Conservation (phyloP, 1,284 basidiomycete species). For the Veloboletus limbatus region DNA sequence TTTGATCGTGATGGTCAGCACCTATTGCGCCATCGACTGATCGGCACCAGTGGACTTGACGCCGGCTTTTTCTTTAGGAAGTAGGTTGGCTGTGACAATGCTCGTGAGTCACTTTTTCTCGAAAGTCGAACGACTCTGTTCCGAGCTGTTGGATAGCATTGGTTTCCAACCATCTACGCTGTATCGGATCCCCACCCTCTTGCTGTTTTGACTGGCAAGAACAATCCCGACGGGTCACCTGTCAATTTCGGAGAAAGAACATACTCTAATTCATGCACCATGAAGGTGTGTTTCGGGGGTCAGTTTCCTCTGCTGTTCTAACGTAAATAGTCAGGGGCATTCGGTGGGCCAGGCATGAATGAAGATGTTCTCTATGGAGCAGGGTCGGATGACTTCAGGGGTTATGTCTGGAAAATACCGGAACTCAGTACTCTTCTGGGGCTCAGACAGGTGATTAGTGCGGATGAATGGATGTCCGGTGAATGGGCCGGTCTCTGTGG, state of each 20-base stretch:
- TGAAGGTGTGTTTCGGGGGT: conserved; percentile 50
- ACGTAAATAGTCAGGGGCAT: conserved; percentile 63
- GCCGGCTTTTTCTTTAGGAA: conserved; percentile 40
- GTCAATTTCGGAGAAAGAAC: conserved; percentile 44
- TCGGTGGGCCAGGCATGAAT: conserved; percentile 57
- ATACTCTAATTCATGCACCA: conserved; percentile 73
- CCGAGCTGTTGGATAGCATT: conserved; percentile 43
- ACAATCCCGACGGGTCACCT: conserved; percentile 51
- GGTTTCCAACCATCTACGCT: conserved; percentile 66
- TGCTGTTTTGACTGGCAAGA: conserved; percentile 59
- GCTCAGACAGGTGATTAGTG: conserved; percentile 41
- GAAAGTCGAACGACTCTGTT: not conserved
- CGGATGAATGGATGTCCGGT: conserved; percentile 42
- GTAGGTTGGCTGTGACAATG: conserved; percentile 59
- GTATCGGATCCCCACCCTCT: conserved; percentile 64
- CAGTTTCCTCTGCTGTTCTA: not conserved
- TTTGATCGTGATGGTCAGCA: conserved; percentile 62
- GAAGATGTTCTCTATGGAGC: conserved; percentile 59
- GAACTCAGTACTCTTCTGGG: conserved; percentile 41
- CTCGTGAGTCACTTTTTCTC: conserved; percentile 44
- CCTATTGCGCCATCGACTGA: conserved; percentile 5
- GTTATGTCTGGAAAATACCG: conserved; percentile 78
- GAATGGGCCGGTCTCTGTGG: conserved; percentile 39
- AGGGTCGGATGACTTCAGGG: conserved; percentile 79
- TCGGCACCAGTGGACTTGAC: conserved; percentile 6